phyloP scores from a whole-genome alignment of 345 rosid genomes.

The Syzygium aromaticum region DNA sequence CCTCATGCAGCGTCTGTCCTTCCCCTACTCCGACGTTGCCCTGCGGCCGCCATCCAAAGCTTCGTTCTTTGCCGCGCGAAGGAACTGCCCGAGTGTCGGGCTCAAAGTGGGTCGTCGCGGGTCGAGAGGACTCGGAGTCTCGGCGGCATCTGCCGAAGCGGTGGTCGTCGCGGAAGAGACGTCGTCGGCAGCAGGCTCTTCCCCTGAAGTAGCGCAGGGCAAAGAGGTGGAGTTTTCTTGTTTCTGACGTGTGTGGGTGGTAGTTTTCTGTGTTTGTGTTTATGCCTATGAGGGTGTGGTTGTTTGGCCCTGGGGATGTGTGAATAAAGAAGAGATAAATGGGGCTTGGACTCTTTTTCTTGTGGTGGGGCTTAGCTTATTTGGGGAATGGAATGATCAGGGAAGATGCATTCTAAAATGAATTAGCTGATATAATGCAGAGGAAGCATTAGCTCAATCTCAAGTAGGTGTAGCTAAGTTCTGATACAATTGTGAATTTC shows the following conservation, averaged over 20 bases:
- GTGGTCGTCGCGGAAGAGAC: slow-evolving; percentile 8
- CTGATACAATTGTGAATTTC: not conserved
- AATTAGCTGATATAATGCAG: not conserved
- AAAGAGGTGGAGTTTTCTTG: slow-evolving; percentile 37
- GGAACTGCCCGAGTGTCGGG: slow-evolving; percentile 3
- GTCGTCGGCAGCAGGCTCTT: not conserved
- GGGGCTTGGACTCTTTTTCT: not conserved
- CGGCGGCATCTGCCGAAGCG: slow-evolving; percentile 18
- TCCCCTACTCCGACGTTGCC: slow-evolving; percentile 7
- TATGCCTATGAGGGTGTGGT: not conserved
- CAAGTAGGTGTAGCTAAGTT: not conserved
- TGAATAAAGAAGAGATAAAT: too few species aligned
- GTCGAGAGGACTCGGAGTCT: slow-evolving; percentile 8
- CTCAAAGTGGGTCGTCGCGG: slow-evolving; percentile 3
- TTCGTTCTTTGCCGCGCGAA: slow-evolving; percentile 9
- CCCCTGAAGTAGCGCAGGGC: not conserved
- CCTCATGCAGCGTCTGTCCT: slow-evolving; percentile 10
- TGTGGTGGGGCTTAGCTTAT: not conserved
- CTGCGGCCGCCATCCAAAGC: slow-evolving; percentile 22
- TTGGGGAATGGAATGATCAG: not conserved
- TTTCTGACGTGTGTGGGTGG: not conserved
- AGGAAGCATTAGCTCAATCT: not conserved
- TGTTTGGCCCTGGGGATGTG: not conserved
- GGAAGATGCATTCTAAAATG: not conserved
- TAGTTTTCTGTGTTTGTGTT: not conserved